Evolutionary conservation across 768 basidiomycete genomes (phyloP), one percentile per base, ranked within the genome.

Genomic region (Calocera viscosa): DNA sequence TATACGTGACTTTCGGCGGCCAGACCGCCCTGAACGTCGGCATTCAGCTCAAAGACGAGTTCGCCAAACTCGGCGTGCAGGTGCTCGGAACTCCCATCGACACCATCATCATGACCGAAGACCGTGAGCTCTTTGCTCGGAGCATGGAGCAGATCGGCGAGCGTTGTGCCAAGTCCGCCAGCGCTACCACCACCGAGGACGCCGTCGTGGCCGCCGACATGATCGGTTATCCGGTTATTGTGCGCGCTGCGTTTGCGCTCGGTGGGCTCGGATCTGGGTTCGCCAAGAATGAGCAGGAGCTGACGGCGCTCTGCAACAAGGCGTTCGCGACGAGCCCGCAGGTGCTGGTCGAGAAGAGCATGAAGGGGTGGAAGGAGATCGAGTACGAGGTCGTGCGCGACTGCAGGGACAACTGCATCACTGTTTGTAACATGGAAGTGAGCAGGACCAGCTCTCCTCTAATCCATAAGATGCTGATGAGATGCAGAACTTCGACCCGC

Each of bases 321-420:
- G 95, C 96, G 11, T 98, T 99, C 74, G 94, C 95, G 49, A 97
- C 93, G 16, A 94, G 91, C 72, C 94, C 95, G 49, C 96, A 98
- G 77, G 94, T 99, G 0, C 82, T 99, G n/a, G 93, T 99, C 17
- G 96, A 99, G 82, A 94, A 87, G 82, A 94, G 91, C 72, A 98
- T 98, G 95, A 98, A 98, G 79, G 95, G 95, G 1, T 99, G 95
- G 95, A 98, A 99, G 79, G 95, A 99, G 81, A 95, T 99, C 71
- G 95, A 99, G 79, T 99, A 99, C 72, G 95, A 99, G 75, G 95
- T 99, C 64, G 95, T 98, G 12, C 83, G 95, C 68, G 95, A 99
- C 77, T 97, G 94, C 79, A 83, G 91, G 69, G 91, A 98, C 75
- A 99, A 99, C 75, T 98, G 95, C 75, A 98, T 98, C 79, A 95